These are phyloP conservation scores for Diutina siamensis DNA, from an alignment of 1,139 yeast species.

Conservation along the genomic window DNA sequence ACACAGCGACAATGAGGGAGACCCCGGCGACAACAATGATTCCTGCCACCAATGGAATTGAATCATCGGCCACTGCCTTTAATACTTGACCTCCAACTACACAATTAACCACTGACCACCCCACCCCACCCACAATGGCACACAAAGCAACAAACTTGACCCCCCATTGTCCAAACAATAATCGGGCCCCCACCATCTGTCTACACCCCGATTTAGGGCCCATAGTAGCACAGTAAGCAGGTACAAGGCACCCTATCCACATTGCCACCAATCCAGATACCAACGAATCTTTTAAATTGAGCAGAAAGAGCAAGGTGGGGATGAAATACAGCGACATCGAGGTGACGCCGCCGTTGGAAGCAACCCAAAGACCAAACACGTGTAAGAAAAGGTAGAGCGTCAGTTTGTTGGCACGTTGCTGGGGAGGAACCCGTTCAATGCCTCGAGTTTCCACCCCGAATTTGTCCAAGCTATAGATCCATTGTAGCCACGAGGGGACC, in stretches of 20 bases:
- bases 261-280: conserved; percentile 21
- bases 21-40: conserved; percentile 20
- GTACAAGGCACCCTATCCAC: conserved; percentile 26
- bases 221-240: conserved; percentile 29
- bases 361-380: conserved; percentile 23
- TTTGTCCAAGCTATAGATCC: conserved; percentile 15
- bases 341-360: conserved; percentile 30
- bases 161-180: conserved; percentile 29
- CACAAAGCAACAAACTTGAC: conserved; percentile 23
- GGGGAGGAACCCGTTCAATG: conserved; percentile 19
- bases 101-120: conserved; percentile 32
- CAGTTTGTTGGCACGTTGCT: conserved; percentile 14
- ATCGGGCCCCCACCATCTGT: conserved; percentile 30
- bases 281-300: conserved; percentile 19
- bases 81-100: conserved; percentile 28
- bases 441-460: conserved; percentile 23
- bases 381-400: conserved; percentile 11
- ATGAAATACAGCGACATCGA: conserved; percentile 29
- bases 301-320: conserved; percentile 20
- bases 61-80: conserved; percentile 16
- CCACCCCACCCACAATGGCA: conserved; percentile 26
- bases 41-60: conserved; percentile 19
- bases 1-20: conserved; percentile 21
- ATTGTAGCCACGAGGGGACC: conserved; percentile 4
- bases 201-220: conserved; percentile 32